Conservation (phyloP, 192 early-diverging fungal species). For the Phlyctochytrium bullatum region DNA sequence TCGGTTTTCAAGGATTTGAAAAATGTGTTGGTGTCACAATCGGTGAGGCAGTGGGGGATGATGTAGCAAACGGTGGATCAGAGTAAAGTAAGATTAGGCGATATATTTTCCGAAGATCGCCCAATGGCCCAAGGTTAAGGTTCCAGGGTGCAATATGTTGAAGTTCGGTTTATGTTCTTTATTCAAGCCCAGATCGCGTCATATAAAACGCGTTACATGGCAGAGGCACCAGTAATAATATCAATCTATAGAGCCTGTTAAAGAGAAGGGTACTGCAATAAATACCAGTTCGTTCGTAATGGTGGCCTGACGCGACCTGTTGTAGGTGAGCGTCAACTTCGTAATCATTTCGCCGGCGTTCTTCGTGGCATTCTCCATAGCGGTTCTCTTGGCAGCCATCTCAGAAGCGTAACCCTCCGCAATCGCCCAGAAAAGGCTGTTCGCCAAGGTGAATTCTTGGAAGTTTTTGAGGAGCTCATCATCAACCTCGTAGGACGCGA, state of each 20-base stretch:
- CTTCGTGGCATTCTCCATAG: conserved; percentile 99
- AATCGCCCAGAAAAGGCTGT: conserved; percentile 92
- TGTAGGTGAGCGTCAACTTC: conserved; percentile 93
- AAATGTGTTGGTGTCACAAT: too few species aligned
- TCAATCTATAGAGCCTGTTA: conserved; percentile 52
- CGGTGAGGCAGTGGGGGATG: too few species aligned
- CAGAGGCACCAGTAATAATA: conserved; percentile 96
- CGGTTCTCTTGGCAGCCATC: conserved; percentile 92
- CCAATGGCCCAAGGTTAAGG: too few species aligned
- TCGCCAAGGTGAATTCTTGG: conserved; percentile 92
- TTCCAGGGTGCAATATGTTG: too few species aligned
- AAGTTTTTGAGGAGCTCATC: conserved; percentile 77
- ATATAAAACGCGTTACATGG: conserved; percentile 46
- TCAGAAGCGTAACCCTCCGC: conserved; percentile 96
- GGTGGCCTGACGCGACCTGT: conserved; percentile 94
- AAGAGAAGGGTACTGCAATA: conserved; percentile 13
- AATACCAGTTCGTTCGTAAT: conserved; percentile 96
- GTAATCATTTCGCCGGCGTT: conserved; percentile 98
- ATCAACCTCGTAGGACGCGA: conserved; percentile 83
- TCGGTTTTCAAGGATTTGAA: too few species aligned
- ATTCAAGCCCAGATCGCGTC: too few species aligned
- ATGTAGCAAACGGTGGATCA: too few species aligned
- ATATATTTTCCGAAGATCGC: too few species aligned
- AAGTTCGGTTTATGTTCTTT: too few species aligned
- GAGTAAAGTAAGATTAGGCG: too few species aligned